Percentiles rank a stretch among this genome's conserved stretches.
phyloP scores from a whole-genome alignment of 2,329 filamentous ascomycete genomes.

The Cordyceps farinosa region DNA sequence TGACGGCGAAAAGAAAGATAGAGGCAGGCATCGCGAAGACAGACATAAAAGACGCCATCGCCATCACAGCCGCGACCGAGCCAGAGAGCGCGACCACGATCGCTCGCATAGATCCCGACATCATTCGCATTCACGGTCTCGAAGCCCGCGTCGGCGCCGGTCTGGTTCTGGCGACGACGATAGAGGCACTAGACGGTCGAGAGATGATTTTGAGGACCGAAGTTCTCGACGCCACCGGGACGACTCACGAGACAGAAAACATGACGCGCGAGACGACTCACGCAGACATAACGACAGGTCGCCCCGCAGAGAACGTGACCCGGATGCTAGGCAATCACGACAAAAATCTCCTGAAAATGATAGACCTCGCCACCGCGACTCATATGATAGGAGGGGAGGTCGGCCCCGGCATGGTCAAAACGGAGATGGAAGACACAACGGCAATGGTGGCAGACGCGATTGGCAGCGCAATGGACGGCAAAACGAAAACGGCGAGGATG shows the following conservation, averaged over 20 bases:
- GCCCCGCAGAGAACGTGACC: slow-evolving; percentile 19
- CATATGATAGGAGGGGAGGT: slow-evolving; percentile 14
- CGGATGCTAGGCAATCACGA: slow-evolving; percentile 11
- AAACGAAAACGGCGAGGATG: slow-evolving; percentile 24
- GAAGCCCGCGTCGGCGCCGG: slow-evolving; percentile 36
- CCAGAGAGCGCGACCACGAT: slow-evolving; percentile 39
- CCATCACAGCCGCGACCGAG: slow-evolving; percentile 41
- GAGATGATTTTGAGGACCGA: slow-evolving; percentile 26
- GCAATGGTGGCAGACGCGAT: neutral
- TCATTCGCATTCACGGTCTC: slow-evolving; percentile 45
- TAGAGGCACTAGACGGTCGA: slow-evolving; percentile 21
- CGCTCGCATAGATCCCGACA: slow-evolving; percentile 38
- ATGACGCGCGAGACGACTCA: slow-evolving; percentile 21
- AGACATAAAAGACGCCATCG: slow-evolving; percentile 42
- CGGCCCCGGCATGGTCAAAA: neutral
- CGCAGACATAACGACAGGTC: slow-evolving; percentile 18
- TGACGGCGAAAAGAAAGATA: slow-evolving; percentile 41
- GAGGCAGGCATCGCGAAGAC: slow-evolving; percentile 33
- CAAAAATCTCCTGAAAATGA: neutral
- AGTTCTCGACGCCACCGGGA: slow-evolving; percentile 22
- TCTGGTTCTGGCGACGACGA: slow-evolving; percentile 28
- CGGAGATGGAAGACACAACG: neutral
- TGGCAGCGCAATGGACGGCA: slow-evolving; percentile 19
- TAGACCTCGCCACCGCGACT: slow-evolving; percentile 1
- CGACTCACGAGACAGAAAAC: slow-evolving; percentile 21